A percentile compares a stretch with the other conserved stretches of the same genome.
Evolutionary conservation across 441 rosid species (phyloP).

Genomic region (Geranium incanum): DNA sequence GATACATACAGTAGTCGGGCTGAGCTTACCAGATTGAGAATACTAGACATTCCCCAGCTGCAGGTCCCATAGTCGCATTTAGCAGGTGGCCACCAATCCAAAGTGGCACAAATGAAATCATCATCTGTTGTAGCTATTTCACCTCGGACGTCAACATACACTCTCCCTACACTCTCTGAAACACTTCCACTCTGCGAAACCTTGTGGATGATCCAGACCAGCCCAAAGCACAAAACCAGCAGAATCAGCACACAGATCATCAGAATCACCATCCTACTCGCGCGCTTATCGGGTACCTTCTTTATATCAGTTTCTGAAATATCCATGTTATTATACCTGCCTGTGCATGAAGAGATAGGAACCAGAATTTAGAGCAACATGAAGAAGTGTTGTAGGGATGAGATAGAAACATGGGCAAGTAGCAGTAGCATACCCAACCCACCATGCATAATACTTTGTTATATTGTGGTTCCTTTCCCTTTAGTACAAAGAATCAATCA

Average conservation of each 20-base stretch:
- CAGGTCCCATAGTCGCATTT: slow-evolving; percentile 96
- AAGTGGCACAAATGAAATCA: slow-evolving; percentile 82
- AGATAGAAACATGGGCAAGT: not conserved
- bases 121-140: slow-evolving; percentile 67
- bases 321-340: not conserved
- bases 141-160: slow-evolving; percentile 42
- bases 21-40: slow-evolving; percentile 66
- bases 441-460: not conserved
- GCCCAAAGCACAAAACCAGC: not conserved
- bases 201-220: slow-evolving; percentile 19
- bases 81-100: slow-evolving; percentile 99
- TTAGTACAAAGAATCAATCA: not conserved
- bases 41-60: slow-evolving; percentile 76
- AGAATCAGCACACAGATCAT: not conserved
- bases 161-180: slow-evolving; percentile 32
- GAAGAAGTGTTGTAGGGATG: not conserved
- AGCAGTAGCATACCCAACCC: not conserved
- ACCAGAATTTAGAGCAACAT: not conserved
- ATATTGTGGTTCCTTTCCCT: not conserved
- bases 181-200: slow-evolving; percentile 18
- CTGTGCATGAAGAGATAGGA: not conserved
- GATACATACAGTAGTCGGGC: not conserved
- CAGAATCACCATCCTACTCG: not conserved
- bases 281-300: not conserved
- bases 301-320: slow-evolving; percentile 1